Conservation (phyloP, 192 early-diverging fungal genomes). For the Phycomyces blakesleeanus region DNA sequence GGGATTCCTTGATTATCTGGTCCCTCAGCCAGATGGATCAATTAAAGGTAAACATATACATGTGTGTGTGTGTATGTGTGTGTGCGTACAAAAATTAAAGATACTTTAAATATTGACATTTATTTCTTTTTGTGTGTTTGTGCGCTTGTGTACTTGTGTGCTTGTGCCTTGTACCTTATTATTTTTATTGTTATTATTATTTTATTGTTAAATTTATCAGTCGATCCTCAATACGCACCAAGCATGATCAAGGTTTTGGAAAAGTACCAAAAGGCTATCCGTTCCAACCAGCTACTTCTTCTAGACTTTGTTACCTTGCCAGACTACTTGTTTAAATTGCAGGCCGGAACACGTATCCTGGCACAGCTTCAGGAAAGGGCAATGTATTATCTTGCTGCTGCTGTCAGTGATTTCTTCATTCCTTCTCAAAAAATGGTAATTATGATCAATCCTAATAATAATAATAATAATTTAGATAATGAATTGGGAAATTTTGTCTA, state of each 20-base stretch:
- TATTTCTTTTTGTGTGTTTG: no score
- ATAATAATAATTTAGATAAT: no score
- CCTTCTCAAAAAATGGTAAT: constrained; percentile 84
- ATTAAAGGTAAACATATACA: constrained; percentile 60
- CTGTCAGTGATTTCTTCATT: constrained; percentile 98
- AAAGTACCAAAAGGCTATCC: constrained; percentile 48
- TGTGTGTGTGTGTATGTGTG: no score
- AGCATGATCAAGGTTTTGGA: constrained; percentile 61
- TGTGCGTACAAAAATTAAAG: no score
- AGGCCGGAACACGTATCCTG: constrained; percentile 67
- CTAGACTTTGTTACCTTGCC: constrained; percentile 85
- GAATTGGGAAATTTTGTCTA: neutral
- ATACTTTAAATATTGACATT: neutral
- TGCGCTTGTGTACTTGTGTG: no score
- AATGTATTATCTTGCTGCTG: constrained; percentile 97
- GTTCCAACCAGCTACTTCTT: constrained; percentile 64
- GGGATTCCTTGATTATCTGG: constrained; percentile 78
- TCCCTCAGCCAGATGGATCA: constrained; percentile 51
- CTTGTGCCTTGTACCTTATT: no score
- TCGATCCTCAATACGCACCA: constrained; percentile 63
- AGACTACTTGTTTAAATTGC: constrained; percentile 91
- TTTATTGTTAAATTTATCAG: no score
- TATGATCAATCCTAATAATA: no score
- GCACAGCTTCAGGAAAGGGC: constrained; percentile 59
- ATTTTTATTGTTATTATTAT: no score